Evolutionary conservation across 2,329 filamentous ascomycete species (phyloP).

Genomic region (Fusarium tricinctum): DNA sequence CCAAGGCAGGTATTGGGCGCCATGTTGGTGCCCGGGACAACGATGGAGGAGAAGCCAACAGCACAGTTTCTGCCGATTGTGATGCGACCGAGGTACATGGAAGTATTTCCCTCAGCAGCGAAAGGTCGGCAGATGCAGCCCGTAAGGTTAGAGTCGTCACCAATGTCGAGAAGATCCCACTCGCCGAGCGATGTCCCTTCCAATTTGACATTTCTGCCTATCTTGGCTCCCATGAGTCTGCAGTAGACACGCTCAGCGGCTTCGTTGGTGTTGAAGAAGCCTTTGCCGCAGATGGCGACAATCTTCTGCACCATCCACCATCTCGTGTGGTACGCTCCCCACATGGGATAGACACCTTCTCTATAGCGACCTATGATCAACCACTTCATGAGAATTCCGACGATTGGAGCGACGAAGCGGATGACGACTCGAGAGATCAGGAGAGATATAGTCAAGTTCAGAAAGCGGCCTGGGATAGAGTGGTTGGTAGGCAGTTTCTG

Average conservation of each 20-base stretch:
- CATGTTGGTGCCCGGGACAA: slow-evolving; percentile 5
- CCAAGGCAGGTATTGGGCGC: slow-evolving; percentile 4
- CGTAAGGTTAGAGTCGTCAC: neutral
- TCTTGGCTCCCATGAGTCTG: slow-evolving; percentile 11
- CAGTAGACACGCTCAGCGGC: neutral
- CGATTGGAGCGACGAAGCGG: neutral
- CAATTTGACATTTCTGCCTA: neutral
- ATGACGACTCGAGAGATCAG: slow-evolving; percentile 10
- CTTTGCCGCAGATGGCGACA: neutral
- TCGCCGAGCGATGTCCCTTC: neutral
- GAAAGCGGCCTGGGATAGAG: slow-evolving; percentile 3
- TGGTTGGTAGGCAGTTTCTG: slow-evolving; percentile 15
- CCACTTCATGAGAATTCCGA: slow-evolving; percentile 8
- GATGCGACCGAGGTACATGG: slow-evolving; percentile 26
- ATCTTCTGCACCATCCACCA: slow-evolving; percentile 32
- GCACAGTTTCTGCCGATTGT: neutral
- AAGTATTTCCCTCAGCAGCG: slow-evolving; percentile 12
- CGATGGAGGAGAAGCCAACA: slow-evolving; percentile 6
- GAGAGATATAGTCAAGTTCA: slow-evolving; percentile 11
- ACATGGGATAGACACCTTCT: slow-evolving; percentile 7
- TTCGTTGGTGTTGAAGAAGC: slow-evolving; percentile 2
- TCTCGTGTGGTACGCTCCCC: slow-evolving; percentile 20
- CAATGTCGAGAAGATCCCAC: slow-evolving; percentile 9
- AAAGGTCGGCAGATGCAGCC: slow-evolving; percentile 3
- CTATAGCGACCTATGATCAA: slow-evolving; percentile 16